These are phyloP conservation scores for Lachancea sp. DNA, from an alignment of 805 yeast species.

Conservation along the genomic window DNA sequence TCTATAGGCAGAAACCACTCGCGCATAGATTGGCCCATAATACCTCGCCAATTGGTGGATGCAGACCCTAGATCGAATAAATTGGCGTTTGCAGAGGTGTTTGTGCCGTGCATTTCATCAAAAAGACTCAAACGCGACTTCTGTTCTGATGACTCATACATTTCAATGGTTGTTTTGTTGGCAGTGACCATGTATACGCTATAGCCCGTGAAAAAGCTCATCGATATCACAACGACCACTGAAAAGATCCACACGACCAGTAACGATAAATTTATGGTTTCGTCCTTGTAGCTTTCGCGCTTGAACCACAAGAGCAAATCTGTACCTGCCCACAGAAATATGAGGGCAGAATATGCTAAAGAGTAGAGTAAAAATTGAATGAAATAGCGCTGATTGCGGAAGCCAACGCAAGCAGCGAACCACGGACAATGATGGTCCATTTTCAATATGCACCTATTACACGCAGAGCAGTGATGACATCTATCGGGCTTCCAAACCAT, in stretches of 20 bases:
- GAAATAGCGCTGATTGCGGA: conserved; percentile 70
- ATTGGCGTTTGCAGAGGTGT: conserved; percentile 56
- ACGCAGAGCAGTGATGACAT: conserved; percentile 75
- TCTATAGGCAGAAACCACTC: conserved; percentile 69
- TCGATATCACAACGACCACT: conserved; percentile 48
- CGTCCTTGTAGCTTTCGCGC: conserved; percentile 34
- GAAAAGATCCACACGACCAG: conserved; percentile 55
- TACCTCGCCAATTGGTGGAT: conserved; percentile 51
- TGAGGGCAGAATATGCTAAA: conserved; percentile 40
- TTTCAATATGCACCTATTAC: conserved; percentile 60
- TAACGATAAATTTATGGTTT: conserved; percentile 49
- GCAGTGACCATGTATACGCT: conserved; percentile 50
- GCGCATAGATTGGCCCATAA: conserved; percentile 63
- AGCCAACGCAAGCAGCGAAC: conserved; percentile 87
- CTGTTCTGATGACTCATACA: conserved; percentile 49
- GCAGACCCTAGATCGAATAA: conserved; percentile 66
- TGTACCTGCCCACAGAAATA: conserved; percentile 36
- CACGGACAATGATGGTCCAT: conserved; percentile 98
- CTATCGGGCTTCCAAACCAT: conserved; percentile 76
- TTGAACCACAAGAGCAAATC: conserved; percentile 45
- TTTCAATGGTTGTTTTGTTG: conserved; percentile 80
- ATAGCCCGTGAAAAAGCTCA: conserved; percentile 50
- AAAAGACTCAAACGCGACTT: conserved; percentile 35
- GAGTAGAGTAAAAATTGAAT: conserved; percentile 62
- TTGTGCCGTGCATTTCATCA: conserved; percentile 38